A percentile compares a stretch with the other conserved stretches of the same genome.
Conservation (phyloP, 257 asterid species). For the Rauvolfia tetraphylla region DNA sequence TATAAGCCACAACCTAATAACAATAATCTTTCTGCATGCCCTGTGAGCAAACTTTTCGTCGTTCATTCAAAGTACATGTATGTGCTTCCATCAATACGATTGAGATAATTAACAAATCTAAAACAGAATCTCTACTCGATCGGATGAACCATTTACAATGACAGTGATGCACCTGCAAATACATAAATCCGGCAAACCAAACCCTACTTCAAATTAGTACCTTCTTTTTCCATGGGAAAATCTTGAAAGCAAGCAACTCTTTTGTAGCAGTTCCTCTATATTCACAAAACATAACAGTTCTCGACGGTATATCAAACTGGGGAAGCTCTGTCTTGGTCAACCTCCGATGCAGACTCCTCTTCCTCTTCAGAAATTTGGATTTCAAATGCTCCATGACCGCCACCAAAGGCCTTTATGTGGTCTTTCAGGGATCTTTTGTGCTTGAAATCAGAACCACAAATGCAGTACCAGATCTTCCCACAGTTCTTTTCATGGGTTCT, state of each 20-base stretch:
- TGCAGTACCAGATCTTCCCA: slow-evolving; percentile 79
- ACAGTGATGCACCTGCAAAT: not conserved
- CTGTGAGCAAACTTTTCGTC: not conserved
- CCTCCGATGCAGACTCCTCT: slow-evolving; percentile 50
- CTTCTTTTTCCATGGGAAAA: not conserved
- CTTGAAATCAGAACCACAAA: slow-evolving; percentile 82
- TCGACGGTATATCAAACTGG: not conserved
- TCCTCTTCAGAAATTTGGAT: slow-evolving; percentile 37
- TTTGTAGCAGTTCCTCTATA: no score
- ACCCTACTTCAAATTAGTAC: not conserved
- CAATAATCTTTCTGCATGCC: no score
- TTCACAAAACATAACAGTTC: not conserved
- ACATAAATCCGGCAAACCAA: not conserved
- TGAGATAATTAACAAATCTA: not conserved
- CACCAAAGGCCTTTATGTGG: slow-evolving; percentile 65
- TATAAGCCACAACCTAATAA: no score
- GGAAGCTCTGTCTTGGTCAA: slow-evolving; percentile 45
- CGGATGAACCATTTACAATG: not conserved
- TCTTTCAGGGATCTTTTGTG: slow-evolving; percentile 78
- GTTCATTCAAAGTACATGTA: not conserved
- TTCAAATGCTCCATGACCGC: slow-evolving; percentile 53
- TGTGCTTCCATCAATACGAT: not conserved
- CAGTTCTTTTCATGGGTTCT: slow-evolving; percentile 86
- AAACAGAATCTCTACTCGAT: not conserved
- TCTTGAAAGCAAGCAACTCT: not conserved